A percentile compares a stretch with the other conserved stretches of the same genome.
Conservation (phyloP, 495 filamentous ascomycete species). For the Lasiosphaeris hirsuta region DNA sequence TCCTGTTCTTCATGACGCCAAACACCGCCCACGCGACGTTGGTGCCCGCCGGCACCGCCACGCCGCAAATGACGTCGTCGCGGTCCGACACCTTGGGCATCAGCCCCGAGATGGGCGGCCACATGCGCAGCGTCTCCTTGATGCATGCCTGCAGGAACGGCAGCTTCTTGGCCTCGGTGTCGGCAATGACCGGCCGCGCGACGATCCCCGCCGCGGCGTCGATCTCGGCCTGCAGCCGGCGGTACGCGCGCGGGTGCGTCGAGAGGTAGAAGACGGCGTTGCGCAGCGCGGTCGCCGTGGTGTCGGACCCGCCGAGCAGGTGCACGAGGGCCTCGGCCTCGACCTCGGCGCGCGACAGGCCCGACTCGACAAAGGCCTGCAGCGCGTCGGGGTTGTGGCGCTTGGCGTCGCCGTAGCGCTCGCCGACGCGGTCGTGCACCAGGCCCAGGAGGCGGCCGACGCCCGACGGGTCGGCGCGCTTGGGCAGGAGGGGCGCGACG, state of each 20-base stretch:
- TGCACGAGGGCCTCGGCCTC: constrained; percentile 19
- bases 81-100: constrained; percentile 18
- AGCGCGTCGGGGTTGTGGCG: constrained; percentile 9
- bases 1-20: constrained; percentile 47
- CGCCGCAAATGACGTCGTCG: constrained; percentile 18
- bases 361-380: constrained; percentile 16
- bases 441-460: constrained; percentile 10
- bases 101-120: constrained; percentile 38
- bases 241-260: constrained; percentile 36
- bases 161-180: constrained; percentile 30
- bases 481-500: constrained; percentile 2
- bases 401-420: constrained; percentile 11
- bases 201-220: constrained; percentile 25
- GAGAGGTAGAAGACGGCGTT: constrained; percentile 50
- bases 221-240: constrained; percentile 48
- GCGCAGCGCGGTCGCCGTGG: constrained; percentile 50
- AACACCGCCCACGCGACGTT: constrained; percentile 12
- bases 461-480: neutral
- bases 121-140: constrained; percentile 46
- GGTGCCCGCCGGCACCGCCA: constrained; percentile 16
- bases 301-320: constrained; percentile 52
- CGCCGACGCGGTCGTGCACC: constrained; percentile 7
- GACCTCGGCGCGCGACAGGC: constrained; percentile 13
- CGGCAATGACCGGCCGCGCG: constrained; percentile 7
- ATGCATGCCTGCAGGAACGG: constrained; percentile 46